Conservation (phyloP, 768 basidiomycete species). For the Boletellus sp. region DNA sequence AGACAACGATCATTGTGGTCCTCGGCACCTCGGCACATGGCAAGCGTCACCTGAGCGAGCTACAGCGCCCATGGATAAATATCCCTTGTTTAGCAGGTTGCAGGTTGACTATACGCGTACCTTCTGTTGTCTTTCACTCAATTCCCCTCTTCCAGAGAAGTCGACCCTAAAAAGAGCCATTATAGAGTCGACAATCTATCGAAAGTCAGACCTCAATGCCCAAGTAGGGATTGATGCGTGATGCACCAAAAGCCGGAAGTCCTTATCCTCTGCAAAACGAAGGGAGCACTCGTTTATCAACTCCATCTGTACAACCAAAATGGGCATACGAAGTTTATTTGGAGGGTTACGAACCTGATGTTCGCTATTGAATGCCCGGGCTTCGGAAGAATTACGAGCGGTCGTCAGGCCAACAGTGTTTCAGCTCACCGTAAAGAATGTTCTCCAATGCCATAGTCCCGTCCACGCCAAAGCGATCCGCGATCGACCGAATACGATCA, state of each 20-base stretch:
- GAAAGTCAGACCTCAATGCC: slow-evolving; percentile 7
- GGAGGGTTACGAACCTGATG: slow-evolving; percentile 61
- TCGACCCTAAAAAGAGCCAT: slow-evolving; percentile 97
- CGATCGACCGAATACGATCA: slow-evolving; percentile 86
- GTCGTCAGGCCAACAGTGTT: not conserved
- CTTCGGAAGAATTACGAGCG: slow-evolving; percentile 37
- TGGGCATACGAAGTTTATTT: not conserved
- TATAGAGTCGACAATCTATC: slow-evolving; percentile 89
- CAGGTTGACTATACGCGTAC: slow-evolving; percentile 30
- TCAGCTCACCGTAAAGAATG: slow-evolving; percentile 71
- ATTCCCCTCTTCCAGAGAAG: slow-evolving; percentile 88
- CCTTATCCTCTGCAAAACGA: slow-evolving; percentile 87
- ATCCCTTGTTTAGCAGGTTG: not conserved
- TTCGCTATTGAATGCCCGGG: slow-evolving; percentile 88
- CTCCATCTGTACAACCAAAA: slow-evolving; percentile 61
- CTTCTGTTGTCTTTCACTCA: slow-evolving; percentile 93
- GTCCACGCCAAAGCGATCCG: slow-evolving; percentile 93
- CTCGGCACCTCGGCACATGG: not conserved
- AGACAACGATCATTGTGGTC: not conserved
- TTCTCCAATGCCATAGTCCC: slow-evolving; percentile 84
- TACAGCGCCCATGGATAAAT: slow-evolving; percentile 30
- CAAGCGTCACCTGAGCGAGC: slow-evolving; percentile 70
- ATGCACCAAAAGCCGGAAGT: slow-evolving; percentile 64
- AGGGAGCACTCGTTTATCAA: slow-evolving; percentile 85
- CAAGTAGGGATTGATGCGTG: not conserved